Base-by-base conservation (phyloP, 1,139 yeast species). In the Suhomyces wounanorum region DNA sequence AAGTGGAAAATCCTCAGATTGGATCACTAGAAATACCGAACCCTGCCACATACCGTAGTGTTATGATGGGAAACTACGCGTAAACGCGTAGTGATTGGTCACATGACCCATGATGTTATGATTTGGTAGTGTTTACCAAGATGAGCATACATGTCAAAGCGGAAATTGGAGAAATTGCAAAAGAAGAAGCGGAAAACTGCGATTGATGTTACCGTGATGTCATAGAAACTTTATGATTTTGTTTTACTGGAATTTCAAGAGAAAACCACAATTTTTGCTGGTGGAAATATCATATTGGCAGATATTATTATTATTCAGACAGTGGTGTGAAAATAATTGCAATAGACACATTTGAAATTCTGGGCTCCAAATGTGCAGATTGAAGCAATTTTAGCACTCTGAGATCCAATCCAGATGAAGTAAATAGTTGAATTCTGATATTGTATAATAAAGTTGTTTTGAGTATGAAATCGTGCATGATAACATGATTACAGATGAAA, bases 21-120 rank as follows among this genome's bases (percentile, higher is more conserved):
- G 68, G 18, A 82, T 60, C 0, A 82, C 60, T 40, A 81, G 68
- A 44, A 79, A 67, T 38, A 69, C 67, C 44, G 72, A 63, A 40
- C 72, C 71, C 43, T 71, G 68, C 60, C 79, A 79, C 60, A 79
- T 43, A 45, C 21, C 21, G 45, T 17, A 18, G 18, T 40, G 41
- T 25, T 47, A 33, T 30, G 18, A 13, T n/a, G n/a, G 31, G 17
- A 14, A 10, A 9, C 30, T 21, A 47, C 50, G 50, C 50, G 50
- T 40, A 10, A 26, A 48, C 47, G 44, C 48, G 45, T 43, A 40
- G 43, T 39, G 40, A 18, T 28, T 38, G 35, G 36, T 40, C 51
- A 43, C 44, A 38, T 41, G 45, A 43, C 23, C 35, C 21, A 5
- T 26, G 42, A 40, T 40, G 42, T 16, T 40, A 4, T 18, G 14